phyloP scores from a whole-genome alignment of 2,329 filamentous ascomycete species.

The Fusarium domesticum region DNA sequence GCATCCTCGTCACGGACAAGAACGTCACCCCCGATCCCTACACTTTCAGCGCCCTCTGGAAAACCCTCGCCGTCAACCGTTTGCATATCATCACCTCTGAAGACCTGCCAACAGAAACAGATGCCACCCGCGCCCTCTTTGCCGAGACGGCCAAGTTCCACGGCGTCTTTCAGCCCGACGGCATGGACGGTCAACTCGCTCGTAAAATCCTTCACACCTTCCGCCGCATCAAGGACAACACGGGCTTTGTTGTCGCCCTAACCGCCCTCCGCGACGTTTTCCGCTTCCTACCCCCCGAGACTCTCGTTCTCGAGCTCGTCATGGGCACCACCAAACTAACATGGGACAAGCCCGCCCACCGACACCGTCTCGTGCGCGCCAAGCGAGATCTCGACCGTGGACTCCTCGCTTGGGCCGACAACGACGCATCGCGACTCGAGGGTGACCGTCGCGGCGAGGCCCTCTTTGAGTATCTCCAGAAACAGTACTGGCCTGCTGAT shows the following conservation, averaged over 20 bases:
- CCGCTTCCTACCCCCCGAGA: conserved; percentile 43
- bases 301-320: conserved; percentile 46
- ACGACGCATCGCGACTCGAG: conserved; percentile 37
- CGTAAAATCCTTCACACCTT: conserved; percentile 51
- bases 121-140: conserved; percentile 43
- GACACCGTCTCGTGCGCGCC: conserved; percentile 41
- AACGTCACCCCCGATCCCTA: conserved; percentile 60
- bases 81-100: conserved; percentile 36
- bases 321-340: conserved; percentile 44
- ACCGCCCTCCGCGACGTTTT: conserved; percentile 43
- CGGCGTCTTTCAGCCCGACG: conserved; percentile 42
- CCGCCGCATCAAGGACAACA: conserved; percentile 43
- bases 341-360: conserved; percentile 40
- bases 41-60: conserved; percentile 68
- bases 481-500: conserved; percentile 35
- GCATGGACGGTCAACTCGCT: conserved; percentile 46
- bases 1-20: conserved; percentile 47
- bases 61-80: conserved; percentile 52
- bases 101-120: conserved; percentile 30
- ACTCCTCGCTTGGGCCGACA: conserved; percentile 30
- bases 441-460: conserved; percentile 37
- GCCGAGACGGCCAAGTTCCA: conserved; percentile 48
- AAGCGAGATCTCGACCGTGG: conserved; percentile 43
- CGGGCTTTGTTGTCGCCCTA: conserved; percentile 46
- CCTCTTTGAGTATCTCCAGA: conserved; percentile 43